Conservation (phyloP, 2,329 filamentous ascomycete species). For the Cercospora sojina region DNA sequence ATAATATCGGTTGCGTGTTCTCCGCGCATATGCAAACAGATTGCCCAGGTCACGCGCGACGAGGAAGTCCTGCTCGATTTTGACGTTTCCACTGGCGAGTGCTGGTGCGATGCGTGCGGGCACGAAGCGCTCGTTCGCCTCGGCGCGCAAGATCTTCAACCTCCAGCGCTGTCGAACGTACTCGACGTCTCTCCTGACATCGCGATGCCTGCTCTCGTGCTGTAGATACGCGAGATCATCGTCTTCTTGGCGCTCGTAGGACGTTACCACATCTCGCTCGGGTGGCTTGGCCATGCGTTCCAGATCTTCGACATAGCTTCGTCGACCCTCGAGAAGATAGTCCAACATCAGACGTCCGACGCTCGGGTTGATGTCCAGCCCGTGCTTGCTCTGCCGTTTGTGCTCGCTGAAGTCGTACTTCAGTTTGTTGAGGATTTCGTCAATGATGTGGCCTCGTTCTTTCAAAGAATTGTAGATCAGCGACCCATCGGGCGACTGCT, state of each 20-base stretch:
- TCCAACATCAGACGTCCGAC: conserved; percentile 28
- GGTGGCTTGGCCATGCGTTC: neutral
- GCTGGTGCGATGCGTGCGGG: conserved; percentile 11
- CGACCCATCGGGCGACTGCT: conserved; percentile 9
- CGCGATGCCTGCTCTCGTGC: neutral
- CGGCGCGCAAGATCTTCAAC: conserved; percentile 12
- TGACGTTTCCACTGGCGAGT: neutral
- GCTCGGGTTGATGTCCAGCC: conserved; percentile 17
- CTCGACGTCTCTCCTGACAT: conserved; percentile 6
- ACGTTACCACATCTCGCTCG: conserved; percentile 6
- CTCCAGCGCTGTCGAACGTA: conserved; percentile 18
- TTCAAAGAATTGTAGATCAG: conserved; percentile 22
- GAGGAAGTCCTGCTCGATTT: conserved; percentile 16
- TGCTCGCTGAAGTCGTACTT: conserved; percentile 18
- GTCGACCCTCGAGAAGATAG: conserved; percentile 23
- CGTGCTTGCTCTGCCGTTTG: neutral
- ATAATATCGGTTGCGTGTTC: conserved; percentile 13
- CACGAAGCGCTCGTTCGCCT: conserved; percentile 3
- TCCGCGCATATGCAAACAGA: conserved; percentile 19
- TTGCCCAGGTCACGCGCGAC: conserved; percentile 21
- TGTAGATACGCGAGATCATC: conserved; percentile 13
- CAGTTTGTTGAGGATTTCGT: conserved; percentile 21
- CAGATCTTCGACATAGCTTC: conserved; percentile 22
- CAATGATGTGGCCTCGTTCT: conserved; percentile 17
- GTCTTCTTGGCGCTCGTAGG: conserved; percentile 10